A percentile compares a stretch with the other conserved stretches of the same genome.
These are phyloP conservation scores for Teratosphaeriaceae sp. DNA, from an alignment of 2,329 filamentous ascomycete genomes.

Conservation along the genomic window DNA sequence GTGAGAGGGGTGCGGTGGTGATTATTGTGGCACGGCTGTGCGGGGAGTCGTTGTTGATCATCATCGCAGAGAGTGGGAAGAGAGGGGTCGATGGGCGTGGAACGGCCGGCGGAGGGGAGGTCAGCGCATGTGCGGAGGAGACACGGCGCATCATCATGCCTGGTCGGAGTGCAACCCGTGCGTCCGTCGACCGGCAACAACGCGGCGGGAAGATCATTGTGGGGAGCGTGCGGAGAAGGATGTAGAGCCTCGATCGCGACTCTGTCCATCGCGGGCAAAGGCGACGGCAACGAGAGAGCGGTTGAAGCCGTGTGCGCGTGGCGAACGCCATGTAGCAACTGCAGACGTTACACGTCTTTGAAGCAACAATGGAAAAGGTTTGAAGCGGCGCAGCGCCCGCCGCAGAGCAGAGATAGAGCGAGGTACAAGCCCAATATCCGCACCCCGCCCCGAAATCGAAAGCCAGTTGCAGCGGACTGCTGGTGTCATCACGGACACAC, in stretches of 20 bases:
- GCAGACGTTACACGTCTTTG: no score
- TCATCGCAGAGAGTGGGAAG: no score
- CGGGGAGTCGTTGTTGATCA: no score
- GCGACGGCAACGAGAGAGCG: no score
- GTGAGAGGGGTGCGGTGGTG: no score
- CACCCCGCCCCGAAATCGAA: background rate
- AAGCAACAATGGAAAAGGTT: no score
- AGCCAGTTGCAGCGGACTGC: constrained; percentile 2
- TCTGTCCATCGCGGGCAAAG: background rate
- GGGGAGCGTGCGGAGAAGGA: background rate
- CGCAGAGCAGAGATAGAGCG: constrained; percentile 1
- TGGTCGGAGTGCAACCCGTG: background rate
- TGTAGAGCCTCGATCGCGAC: background rate
- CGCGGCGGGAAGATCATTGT: background rate
- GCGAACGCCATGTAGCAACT: no score
- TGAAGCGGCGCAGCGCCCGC: background rate
- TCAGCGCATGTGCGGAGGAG: no score
- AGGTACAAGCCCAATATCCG: background rate
- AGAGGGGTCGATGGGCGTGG: no score
- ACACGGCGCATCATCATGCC: background rate
- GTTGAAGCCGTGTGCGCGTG: background rate
- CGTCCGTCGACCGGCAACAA: background rate
- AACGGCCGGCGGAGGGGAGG: no score
- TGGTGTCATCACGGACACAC: constrained; percentile 1
- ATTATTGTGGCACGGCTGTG: no score